phyloP scores from a whole-genome alignment of 139 green algal species.

The Haematococcus sp. region DNA sequence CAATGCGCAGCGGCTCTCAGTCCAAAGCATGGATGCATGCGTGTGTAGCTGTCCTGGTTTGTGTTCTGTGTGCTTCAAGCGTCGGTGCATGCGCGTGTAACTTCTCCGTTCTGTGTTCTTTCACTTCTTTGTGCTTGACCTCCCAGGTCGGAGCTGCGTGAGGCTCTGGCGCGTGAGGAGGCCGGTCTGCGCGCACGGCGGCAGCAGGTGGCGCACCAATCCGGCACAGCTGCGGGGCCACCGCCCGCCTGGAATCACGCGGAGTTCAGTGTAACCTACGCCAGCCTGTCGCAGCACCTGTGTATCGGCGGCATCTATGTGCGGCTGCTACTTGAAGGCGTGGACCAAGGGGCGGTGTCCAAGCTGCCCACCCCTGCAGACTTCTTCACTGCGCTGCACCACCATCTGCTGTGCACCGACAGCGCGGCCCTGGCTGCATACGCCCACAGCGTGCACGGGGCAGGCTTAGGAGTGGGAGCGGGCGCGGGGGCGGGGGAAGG shows the following conservation, averaged over 20 bases:
- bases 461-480: neutral
- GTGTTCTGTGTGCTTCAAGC: too few species aligned
- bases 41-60: too few species aligned
- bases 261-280: constrained; percentile 86
- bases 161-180: constrained; percentile 81
- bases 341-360: constrained; percentile 47
- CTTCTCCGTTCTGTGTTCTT: too few species aligned
- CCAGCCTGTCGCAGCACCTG: constrained; percentile 58
- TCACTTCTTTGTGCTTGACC: too few species aligned
- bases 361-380: constrained; percentile 71
- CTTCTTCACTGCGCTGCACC: constrained; percentile 79
- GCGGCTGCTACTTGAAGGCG: constrained; percentile 79
- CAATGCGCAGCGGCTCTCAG: too few species aligned
- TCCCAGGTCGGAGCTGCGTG: constrained; percentile 70
- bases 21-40: too few species aligned
- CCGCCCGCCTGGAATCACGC: constrained; percentile 71
- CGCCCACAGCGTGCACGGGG: constrained; percentile 26
- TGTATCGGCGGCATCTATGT: constrained; percentile 86
- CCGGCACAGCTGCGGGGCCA: neutral
- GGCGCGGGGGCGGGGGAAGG: too few species aligned
- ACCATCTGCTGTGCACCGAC: constrained; percentile 66
- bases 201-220: constrained; percentile 12
- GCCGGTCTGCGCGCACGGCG: constrained; percentile 20
- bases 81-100: too few species aligned
- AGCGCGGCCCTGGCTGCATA: constrained; percentile 27